phyloP scores from a whole-genome alignment of 495 filamentous ascomycete genomes.

The Diplogelasinospora grovesii region DNA sequence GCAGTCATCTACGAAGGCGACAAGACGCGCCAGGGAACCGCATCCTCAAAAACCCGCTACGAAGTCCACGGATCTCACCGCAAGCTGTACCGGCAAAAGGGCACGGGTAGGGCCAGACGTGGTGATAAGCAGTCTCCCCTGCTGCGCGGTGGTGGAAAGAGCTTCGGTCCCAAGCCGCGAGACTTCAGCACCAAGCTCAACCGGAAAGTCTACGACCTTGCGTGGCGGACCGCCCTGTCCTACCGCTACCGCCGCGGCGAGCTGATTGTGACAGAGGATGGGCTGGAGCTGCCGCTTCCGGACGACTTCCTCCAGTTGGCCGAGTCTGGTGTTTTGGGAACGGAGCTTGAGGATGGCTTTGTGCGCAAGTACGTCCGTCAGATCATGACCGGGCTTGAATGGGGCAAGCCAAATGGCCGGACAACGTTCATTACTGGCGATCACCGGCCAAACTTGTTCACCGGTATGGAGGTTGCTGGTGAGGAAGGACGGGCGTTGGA shows the following conservation, averaged over 20 bases:
- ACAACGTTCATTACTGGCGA: slow-evolving; percentile 70
- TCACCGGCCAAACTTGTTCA: slow-evolving; percentile 47
- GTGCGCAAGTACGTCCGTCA: slow-evolving; percentile 54
- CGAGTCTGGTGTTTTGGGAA: slow-evolving; percentile 16
- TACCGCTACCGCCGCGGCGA: slow-evolving; percentile 84
- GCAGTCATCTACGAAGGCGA: slow-evolving; percentile 93
- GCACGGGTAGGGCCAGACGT: slow-evolving; percentile 67
- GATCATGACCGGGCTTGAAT: slow-evolving; percentile 63
- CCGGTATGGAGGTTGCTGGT: slow-evolving; percentile 52
- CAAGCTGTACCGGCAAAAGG: slow-evolving; percentile 83
- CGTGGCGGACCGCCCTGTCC: slow-evolving; percentile 89
- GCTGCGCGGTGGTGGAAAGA: slow-evolving; percentile 76
- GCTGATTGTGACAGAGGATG: slow-evolving; percentile 73
- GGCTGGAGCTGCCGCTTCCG: slow-evolving; percentile 53
- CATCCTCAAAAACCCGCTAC: slow-evolving; percentile 71
- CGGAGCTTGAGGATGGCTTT: slow-evolving; percentile 36
- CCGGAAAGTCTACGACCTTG: slow-evolving; percentile 88
- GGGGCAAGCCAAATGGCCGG: slow-evolving; percentile 62
- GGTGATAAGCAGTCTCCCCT: slow-evolving; percentile 80
- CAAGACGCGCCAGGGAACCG: slow-evolving; percentile 77
- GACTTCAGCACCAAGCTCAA: slow-evolving; percentile 82
- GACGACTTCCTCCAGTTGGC: slow-evolving; percentile 34
- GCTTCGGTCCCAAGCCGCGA: slow-evolving; percentile 77
- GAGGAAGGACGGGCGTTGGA: slow-evolving; percentile 61
- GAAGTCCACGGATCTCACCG: slow-evolving; percentile 75